Conservation (phyloP, 148 eudicot genomes). For the Chenopodium berlandieri region DNA sequence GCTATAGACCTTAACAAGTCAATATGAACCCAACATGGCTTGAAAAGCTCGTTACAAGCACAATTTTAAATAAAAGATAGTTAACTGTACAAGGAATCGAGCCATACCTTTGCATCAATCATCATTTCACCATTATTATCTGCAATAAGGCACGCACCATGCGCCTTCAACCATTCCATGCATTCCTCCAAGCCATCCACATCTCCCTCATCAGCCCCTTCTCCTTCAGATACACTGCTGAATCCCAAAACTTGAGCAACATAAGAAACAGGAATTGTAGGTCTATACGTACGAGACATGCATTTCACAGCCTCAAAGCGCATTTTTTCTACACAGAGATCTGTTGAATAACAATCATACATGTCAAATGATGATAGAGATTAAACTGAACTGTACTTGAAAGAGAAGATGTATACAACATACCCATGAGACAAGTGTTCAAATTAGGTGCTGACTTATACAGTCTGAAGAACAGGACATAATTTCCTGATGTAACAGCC, state of each 20-base stretch:
- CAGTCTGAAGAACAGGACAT: conserved; percentile 77
- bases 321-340: conserved; percentile 86
- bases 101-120: conserved; percentile 83
- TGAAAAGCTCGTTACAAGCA: not conserved
- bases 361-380: conserved; percentile 14
- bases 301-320: conserved; percentile 84
- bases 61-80: too few species aligned
- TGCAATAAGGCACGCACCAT: conserved; percentile 71
- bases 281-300: conserved; percentile 90
- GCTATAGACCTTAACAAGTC: not conserved
- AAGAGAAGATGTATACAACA: not conserved
- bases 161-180: conserved; percentile 89
- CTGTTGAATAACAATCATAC: conserved; percentile 37
- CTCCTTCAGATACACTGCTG: conserved; percentile 41
- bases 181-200: conserved; percentile 80
- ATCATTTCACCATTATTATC: conserved; percentile 71
- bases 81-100: not conserved
- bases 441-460: conserved; percentile 84
- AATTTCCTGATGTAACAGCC: conserved; percentile 85
- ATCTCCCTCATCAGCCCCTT: conserved; percentile 52
- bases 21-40: not conserved
- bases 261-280: conserved; percentile 75
- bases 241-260: conserved; percentile 82
- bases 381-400: not conserved
- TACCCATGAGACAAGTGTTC: conserved; percentile 85